Evolutionary conservation across 192 early-diverging fungal species (phyloP), one percentile per base, ranked within the genome.

Genomic region (Chytriomyces confervae): DNA sequence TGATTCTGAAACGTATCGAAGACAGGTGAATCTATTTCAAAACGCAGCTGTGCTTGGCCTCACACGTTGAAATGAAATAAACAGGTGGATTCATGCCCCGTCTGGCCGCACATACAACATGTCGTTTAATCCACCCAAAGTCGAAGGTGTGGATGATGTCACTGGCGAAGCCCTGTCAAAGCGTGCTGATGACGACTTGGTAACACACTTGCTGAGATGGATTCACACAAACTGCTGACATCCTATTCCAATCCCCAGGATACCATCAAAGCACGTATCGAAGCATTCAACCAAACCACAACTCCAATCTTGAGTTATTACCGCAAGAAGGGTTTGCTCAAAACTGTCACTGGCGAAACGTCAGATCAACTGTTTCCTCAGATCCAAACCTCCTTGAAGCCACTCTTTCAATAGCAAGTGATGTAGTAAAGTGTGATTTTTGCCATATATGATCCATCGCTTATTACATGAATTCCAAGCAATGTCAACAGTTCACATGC

Each of bases 331-430:
- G 88, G 90, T 29, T 86, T 94, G 47, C 85, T 97, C 49, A 78
- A 88, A 16, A 90, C 86, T 64, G 91, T 95, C 74, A 61, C 76
- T 3, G 97, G 96, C 44, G 82, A 85, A 5, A 97, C 96, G 7
- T 96, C 94, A 16, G 97, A 97, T 69, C 89, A 93, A 78, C 97
- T 99, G 80, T 96, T 92, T 82, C 97, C 96, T 6, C 87, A 94
- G 85, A 91, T 98, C 66, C 81, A 91, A 11, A 36, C 57, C 23
- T 76, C 66, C 5, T 60, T 85, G 50, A 69, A 79, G n/a, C 47
- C 24, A 8, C 11, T 63, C 18, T 62, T 75, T 27, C 36, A 66
- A 23, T 46, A 72, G 49, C 29, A 5, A 24, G 62, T 20, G 36
- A 36, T 36, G 36, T 36, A 36, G 36, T 36, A 36, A 36, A 36